Percentiles rank a stretch among this genome's conserved stretches.
phyloP scores from a whole-genome alignment of 2,329 filamentous ascomycete species.

The Calonectria multiphialidica region DNA sequence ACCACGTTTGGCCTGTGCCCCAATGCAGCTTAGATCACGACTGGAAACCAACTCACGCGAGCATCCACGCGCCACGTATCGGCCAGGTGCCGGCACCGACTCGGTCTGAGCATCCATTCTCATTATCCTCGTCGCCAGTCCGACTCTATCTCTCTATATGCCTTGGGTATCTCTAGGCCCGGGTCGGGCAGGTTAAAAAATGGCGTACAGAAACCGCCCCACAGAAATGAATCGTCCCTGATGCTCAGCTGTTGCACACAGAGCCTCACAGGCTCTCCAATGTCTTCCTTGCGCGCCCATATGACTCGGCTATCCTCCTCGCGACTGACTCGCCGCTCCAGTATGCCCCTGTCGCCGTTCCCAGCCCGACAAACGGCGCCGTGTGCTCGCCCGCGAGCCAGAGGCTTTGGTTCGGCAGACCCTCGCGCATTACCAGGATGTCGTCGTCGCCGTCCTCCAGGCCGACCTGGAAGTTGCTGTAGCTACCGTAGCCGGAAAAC shows the following conservation, averaged over 20 bases:
- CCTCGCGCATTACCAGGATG: conserved; percentile 73
- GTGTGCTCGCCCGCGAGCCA: conserved; percentile 96
- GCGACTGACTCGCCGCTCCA: conserved; percentile 89
- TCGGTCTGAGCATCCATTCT: background rate
- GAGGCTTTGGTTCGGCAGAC: conserved; percentile 74
- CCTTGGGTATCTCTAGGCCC: conserved; percentile 2
- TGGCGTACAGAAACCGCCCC: background rate
- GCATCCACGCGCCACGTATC: conserved; percentile 12
- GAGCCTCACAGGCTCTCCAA: conserved; percentile 14
- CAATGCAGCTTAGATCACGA: conserved; percentile 6
- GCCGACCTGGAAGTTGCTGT: conserved; percentile 87
- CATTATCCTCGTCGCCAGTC: conserved; percentile 5
- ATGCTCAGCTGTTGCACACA: background rate
- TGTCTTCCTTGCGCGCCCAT: conserved; percentile 51
- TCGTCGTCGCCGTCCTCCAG: conserved; percentile 78
- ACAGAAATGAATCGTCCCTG: background rate
- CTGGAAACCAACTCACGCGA: conserved; percentile 34
- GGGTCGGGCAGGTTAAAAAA: conserved; percentile 4
- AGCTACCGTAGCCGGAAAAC: conserved; percentile 84
- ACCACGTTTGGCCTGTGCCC: conserved; percentile 9
- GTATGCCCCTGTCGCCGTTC: conserved; percentile 90
- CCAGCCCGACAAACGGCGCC: conserved; percentile 88
- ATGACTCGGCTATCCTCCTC: conserved; percentile 69
- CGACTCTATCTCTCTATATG: conserved; percentile 8
- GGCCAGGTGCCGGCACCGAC: background rate